These are phyloP conservation scores for Crotalaria pallida DNA, from an alignment of 306 rosid genomes.

Conservation along the genomic window DNA sequence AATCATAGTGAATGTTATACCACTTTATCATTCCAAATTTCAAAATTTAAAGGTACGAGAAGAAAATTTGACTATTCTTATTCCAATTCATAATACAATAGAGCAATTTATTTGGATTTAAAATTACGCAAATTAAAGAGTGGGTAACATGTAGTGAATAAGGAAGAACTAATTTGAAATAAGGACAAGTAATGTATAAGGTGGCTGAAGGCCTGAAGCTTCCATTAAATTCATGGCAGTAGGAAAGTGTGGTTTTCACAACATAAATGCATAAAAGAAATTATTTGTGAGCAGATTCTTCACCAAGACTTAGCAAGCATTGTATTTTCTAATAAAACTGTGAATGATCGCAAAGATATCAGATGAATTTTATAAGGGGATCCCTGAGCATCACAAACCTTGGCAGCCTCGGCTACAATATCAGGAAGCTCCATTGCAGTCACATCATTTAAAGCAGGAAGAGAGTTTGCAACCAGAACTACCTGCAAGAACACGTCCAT, in stretches of 20 bases:
- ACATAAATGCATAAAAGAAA: constrained; percentile 4
- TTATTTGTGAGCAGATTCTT: background rate
- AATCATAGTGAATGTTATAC: background rate
- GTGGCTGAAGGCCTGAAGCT: background rate
- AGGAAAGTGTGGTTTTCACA: background rate
- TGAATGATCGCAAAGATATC: background rate
- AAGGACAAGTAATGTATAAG: background rate
- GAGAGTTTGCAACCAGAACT: constrained; percentile 93
- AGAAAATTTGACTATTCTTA: background rate
- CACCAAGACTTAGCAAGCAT: background rate
- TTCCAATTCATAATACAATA: background rate
- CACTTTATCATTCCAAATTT: background rate
- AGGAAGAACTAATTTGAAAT: background rate
- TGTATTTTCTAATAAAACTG: background rate
- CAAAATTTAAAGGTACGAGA: background rate
- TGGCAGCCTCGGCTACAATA: constrained; percentile 96
- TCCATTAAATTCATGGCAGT: background rate
- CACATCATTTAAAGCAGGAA: constrained; percentile 89
- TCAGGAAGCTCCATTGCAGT: constrained; percentile 99
- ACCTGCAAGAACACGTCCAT: constrained; percentile 47
- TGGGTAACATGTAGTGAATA: background rate
- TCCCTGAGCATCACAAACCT: constrained; percentile 42
- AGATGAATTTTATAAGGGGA: background rate
- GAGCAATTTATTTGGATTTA: background rate
- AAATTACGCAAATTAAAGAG: background rate